phyloP scores from a whole-genome alignment of 2,329 filamentous ascomycete genomes.

The Phialophora chinensis region DNA sequence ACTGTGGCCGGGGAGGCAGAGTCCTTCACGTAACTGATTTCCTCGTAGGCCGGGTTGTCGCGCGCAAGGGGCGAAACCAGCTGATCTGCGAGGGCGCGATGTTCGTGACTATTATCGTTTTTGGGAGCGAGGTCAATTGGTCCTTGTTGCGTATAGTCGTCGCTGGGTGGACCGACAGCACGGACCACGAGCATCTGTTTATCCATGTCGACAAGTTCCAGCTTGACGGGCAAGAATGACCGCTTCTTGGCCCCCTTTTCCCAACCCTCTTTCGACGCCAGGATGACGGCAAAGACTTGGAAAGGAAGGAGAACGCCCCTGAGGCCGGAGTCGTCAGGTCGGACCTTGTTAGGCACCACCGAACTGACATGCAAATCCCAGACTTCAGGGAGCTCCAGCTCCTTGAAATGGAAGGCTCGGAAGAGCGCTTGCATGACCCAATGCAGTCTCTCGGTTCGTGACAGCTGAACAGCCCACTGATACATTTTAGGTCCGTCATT shows the following conservation, averaged over 20 bases:
- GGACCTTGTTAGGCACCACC: neutral
- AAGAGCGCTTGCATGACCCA: slow-evolving; percentile 63
- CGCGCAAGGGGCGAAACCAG: neutral
- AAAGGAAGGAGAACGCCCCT: slow-evolving; percentile 33
- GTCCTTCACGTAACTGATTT: neutral
- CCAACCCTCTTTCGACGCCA: slow-evolving; percentile 19
- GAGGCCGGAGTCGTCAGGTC: slow-evolving; percentile 25
- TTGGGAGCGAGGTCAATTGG: slow-evolving; percentile 13
- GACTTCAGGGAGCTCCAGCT: slow-evolving; percentile 57
- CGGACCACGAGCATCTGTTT: slow-evolving; percentile 8
- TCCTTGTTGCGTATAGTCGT: slow-evolving; percentile 9
- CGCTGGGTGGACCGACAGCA: slow-evolving; percentile 22
- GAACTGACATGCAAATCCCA: slow-evolving; percentile 34
- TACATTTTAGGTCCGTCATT: slow-evolving; percentile 48
- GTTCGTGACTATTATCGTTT: neutral
- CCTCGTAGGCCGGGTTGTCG: neutral
- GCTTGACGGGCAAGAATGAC: slow-evolving; percentile 14
- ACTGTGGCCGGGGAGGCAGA: neutral
- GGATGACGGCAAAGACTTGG: slow-evolving; percentile 2
- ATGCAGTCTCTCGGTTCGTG: slow-evolving; percentile 41
- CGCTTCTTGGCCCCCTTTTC: slow-evolving; percentile 9
- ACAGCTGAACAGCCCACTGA: slow-evolving; percentile 2
- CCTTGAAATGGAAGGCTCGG: slow-evolving; percentile 63
- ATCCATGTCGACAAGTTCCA: slow-evolving; percentile 21
- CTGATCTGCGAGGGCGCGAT: neutral